Percentiles rank a stretch among this genome's conserved stretches.
Evolutionary conservation across 495 filamentous ascomycete genomes (phyloP).

Genomic region (Neurospora africana): DNA sequence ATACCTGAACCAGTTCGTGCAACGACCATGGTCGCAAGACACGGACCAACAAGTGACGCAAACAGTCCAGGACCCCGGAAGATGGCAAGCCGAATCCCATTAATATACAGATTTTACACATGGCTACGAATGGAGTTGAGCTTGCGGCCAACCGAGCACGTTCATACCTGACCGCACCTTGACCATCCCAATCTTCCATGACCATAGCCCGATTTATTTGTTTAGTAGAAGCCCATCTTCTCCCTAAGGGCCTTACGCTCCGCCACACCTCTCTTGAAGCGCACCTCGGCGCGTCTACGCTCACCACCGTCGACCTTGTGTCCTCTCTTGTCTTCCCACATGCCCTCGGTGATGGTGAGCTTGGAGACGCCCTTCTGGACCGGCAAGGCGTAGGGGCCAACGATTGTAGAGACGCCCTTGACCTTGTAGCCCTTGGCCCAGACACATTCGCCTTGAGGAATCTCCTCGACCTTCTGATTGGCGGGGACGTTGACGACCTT

Average conservation of each 20-base stretch:
- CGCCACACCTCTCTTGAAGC: constrained; percentile 43
- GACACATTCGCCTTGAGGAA: constrained; percentile 29
- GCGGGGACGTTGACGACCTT: constrained; percentile 62
- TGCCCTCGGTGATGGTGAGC: constrained; percentile 63
- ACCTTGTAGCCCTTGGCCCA: constrained; percentile 56
- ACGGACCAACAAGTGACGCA: neutral
- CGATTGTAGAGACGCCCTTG: constrained; percentile 50
- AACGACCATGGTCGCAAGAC: neutral
- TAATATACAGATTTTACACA: constrained; percentile 20
- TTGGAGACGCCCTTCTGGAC: constrained; percentile 55
- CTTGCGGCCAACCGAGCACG: neutral
- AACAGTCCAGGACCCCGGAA: neutral
- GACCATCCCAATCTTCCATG: neutral
- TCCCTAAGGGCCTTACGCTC: constrained; percentile 38
- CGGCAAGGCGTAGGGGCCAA: constrained; percentile 55
- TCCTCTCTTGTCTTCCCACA: constrained; percentile 79
- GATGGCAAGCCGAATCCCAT: constrained; percentile 3
- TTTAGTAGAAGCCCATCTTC: constrained; percentile 17
- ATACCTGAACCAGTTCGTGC: neutral
- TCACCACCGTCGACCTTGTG: constrained; percentile 95
- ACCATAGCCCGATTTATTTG: neutral
- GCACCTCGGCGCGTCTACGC: constrained; percentile 72
- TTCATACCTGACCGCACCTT: neutral
- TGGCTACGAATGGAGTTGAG: neutral
- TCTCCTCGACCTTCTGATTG: constrained; percentile 36